Evolutionary conservation across 1,284 basidiomycete genomes (phyloP).

Genomic region (Bondarzewia mesenterica): DNA sequence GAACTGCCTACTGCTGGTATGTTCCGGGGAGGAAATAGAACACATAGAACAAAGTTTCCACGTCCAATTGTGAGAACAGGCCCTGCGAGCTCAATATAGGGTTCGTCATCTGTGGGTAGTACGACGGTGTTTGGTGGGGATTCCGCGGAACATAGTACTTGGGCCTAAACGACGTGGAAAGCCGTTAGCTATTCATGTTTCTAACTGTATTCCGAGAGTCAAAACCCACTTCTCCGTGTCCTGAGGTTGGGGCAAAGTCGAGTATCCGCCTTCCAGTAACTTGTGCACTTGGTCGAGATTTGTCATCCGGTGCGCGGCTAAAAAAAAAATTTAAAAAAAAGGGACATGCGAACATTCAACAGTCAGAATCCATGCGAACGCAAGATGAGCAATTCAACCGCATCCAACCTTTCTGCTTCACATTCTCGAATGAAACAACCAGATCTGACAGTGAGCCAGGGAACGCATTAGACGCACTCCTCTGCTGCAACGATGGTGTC

Average conservation of each 20-base stretch:
- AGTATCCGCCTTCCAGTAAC: constrained; percentile 85
- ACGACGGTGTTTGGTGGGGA: constrained; percentile 85
- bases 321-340: neutral
- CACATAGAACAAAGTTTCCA: constrained; percentile 97
- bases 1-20: constrained; percentile 79
- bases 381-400: too few species aligned
- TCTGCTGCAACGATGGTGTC: constrained; percentile 21
- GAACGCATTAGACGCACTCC: constrained; percentile 40
- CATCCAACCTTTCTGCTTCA: constrained; percentile 83
- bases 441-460: constrained; percentile 87
- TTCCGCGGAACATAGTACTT: constrained; percentile 96
- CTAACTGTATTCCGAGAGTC: neutral
- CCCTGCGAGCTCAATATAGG: constrained; percentile 78
- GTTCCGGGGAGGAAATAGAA: constrained; percentile 98
- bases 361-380: neutral
- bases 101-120: constrained; percentile 90
- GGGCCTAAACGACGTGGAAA: constrained; percentile 48
- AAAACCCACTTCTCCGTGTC: constrained; percentile 88
- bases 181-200: constrained; percentile 1
- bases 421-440: constrained; percentile 91
- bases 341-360: neutral
- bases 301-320: constrained; percentile 78
- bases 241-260: constrained; percentile 83
- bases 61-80: constrained; percentile 89
- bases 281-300: constrained; percentile 88